phyloP scores from a whole-genome alignment of 1,284 basidiomycete genomes.

The Malassezia cuniculi region DNA sequence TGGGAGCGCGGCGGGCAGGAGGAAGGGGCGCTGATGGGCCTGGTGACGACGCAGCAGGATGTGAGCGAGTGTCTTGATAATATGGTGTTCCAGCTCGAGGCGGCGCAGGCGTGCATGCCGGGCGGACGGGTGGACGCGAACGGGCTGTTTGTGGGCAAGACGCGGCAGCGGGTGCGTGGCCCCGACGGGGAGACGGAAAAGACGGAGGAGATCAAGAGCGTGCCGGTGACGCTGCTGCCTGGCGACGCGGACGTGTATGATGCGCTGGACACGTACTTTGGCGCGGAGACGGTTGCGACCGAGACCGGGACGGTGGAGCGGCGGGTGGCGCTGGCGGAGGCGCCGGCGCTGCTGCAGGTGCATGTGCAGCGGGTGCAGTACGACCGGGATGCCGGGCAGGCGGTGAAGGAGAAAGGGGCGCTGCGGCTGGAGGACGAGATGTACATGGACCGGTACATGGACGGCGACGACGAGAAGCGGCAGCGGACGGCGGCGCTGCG shows the following conservation, averaged over 20 bases:
- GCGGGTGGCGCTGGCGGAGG: constrained; percentile 70
- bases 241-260: constrained; percentile 85
- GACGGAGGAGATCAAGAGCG: constrained; percentile 78
- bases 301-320: constrained; percentile 76
- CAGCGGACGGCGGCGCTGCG: constrained; percentile 46
- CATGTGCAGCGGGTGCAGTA: constrained; percentile 94
- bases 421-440: constrained; percentile 77
- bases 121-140: neutral
- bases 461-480: constrained; percentile 54
- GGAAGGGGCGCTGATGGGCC: constrained; percentile 25
- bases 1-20: constrained; percentile 53
- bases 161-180: constrained; percentile 23
- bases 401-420: constrained; percentile 91
- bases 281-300: constrained; percentile 62
- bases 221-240: constrained; percentile 76
- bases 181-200: constrained; percentile 49
- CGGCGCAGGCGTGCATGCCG: constrained; percentile 50
- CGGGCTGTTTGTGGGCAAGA: constrained; percentile 30
- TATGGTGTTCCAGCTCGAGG: constrained; percentile 95
- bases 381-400: constrained; percentile 71
- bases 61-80: constrained; percentile 98
- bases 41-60: constrained; percentile 81
- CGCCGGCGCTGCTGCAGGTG: constrained; percentile 83
- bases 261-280: constrained; percentile 80
- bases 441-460: constrained; percentile 78